phyloP scores from a whole-genome alignment of 768 basidiomycete species.

The Termitomyces sp. region DNA sequence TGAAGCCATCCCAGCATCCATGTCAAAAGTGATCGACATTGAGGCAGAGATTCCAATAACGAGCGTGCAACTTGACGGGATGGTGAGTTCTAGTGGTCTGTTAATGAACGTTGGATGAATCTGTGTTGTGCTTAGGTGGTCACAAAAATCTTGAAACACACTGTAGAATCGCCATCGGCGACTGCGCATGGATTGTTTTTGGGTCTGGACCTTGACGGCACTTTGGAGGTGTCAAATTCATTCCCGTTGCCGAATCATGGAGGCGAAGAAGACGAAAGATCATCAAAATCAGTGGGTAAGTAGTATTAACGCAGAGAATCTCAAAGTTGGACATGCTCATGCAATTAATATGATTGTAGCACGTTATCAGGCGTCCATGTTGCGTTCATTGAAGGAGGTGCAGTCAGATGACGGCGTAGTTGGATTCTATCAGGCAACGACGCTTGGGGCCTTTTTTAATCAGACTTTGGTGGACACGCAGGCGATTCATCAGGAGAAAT shows the following conservation, averaged over 20 bases:
- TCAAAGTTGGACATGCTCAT: conserved; percentile 1
- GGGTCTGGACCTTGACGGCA: conserved; percentile 89
- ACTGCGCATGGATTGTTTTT: conserved; percentile 80
- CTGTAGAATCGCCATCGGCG: conserved; percentile 68
- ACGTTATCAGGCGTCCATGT: conserved; percentile 80
- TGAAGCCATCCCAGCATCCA: conserved; percentile 87
- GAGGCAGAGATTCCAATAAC: conserved; percentile 84
- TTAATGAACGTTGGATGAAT: neutral
- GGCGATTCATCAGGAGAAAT: conserved; percentile 78
- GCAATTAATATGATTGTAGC: conserved; percentile 30
- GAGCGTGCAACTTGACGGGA: conserved; percentile 76
- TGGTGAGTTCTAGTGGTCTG: conserved; percentile 48
- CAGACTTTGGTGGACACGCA: conserved; percentile 78
- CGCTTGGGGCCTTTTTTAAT: conserved; percentile 80
- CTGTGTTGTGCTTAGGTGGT: conserved; percentile 55
- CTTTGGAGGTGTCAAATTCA: conserved; percentile 86
- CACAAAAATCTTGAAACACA: conserved; percentile 91
- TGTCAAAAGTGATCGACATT: conserved; percentile 90
- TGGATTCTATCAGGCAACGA: conserved; percentile 90
- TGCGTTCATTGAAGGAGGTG: conserved; percentile 85
- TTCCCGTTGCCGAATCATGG: conserved; percentile 75
- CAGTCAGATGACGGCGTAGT: conserved; percentile 88
- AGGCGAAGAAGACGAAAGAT: conserved; percentile 77
- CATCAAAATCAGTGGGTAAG: conserved; percentile 70
- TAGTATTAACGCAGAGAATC: conserved; percentile 7